These are phyloP conservation scores for Capronia americana DNA, from an alignment of 2,329 filamentous ascomycete species.

Conservation along the genomic window DNA sequence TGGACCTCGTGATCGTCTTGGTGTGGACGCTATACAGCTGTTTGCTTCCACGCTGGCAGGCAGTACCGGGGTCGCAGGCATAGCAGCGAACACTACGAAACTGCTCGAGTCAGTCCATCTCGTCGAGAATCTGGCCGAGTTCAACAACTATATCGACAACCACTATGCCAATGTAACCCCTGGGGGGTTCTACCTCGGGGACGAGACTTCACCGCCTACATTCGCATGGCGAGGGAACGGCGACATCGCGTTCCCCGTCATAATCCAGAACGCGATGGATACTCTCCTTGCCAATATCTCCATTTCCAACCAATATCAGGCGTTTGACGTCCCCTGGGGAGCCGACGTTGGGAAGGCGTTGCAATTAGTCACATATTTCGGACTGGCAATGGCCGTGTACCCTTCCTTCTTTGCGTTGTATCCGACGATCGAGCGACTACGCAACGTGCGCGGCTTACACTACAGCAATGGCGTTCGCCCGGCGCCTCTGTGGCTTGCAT, in stretches of 20 bases:
- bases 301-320: slow-evolving; percentile 74
- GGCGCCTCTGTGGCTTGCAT: slow-evolving; percentile 83
- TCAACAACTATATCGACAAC: slow-evolving; percentile 68
- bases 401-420: slow-evolving; percentile 90
- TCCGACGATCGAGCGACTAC: slow-evolving; percentile 79
- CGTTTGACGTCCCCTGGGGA: slow-evolving; percentile 76
- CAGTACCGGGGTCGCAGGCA: slow-evolving; percentile 41
- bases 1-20: slow-evolving; percentile 45
- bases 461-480: slow-evolving; percentile 90
- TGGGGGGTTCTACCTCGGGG: slow-evolving; percentile 79
- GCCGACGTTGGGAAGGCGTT: slow-evolving; percentile 73
- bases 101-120: slow-evolving; percentile 53
- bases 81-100: slow-evolving; percentile 43
- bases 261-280: slow-evolving; percentile 69
- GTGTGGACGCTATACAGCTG: slow-evolving; percentile 35
- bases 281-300: slow-evolving; percentile 70
- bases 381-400: slow-evolving; percentile 76
- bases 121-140: slow-evolving; percentile 70
- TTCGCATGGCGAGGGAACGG: slow-evolving; percentile 74
- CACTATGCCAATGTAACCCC: slow-evolving; percentile 73
- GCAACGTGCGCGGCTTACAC: slow-evolving; percentile 81
- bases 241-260: slow-evolving; percentile 59
- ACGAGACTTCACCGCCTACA: slow-evolving; percentile 64
- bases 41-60: slow-evolving; percentile 41
- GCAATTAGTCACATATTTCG: slow-evolving; percentile 81